Percentiles rank a stretch among this genome's conserved stretches.
phyloP scores from a whole-genome alignment of 2,329 filamentous ascomycete genomes.

The Diaporthe helianthi region DNA sequence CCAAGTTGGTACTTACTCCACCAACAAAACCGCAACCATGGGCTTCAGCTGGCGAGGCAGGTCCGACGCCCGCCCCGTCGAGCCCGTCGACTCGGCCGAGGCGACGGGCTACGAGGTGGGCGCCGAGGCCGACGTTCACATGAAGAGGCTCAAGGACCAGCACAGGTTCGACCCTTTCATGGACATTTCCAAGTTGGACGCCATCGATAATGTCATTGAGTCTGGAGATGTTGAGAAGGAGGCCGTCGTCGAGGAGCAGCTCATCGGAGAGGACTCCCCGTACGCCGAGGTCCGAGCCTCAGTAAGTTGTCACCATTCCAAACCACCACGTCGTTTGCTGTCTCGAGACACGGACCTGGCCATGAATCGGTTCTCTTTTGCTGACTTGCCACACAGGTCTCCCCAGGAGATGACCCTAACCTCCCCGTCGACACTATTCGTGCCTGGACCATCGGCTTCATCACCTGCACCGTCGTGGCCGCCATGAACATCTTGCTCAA shows the following conservation, averaged over 20 bases:
- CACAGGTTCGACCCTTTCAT: slow-evolving; percentile 21
- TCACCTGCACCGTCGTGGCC: neutral
- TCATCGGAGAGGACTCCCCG: slow-evolving; percentile 28
- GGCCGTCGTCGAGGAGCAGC: slow-evolving; percentile 19
- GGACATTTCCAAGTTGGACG: slow-evolving; percentile 18
- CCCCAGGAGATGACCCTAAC: slow-evolving; percentile 11
- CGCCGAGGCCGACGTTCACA: slow-evolving; percentile 12
- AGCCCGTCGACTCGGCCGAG: slow-evolving; percentile 23
- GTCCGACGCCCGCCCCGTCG: slow-evolving; percentile 14
- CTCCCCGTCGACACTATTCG: slow-evolving; percentile 23
- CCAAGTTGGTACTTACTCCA: too few species aligned
- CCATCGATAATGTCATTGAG: slow-evolving; percentile 13
- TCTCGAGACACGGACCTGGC: neutral
- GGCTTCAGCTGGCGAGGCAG: slow-evolving; percentile 22
- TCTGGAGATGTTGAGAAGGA: slow-evolving; percentile 15
- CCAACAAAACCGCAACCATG: neutral
- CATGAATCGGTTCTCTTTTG: neutral
- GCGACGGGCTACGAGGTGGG: slow-evolving; percentile 24
- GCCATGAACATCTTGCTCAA: slow-evolving; percentile 10
- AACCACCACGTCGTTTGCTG: neutral
- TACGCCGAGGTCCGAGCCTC: slow-evolving; percentile 31
- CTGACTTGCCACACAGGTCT: slow-evolving; percentile 14
- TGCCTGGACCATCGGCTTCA: neutral
- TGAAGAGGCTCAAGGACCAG: slow-evolving; percentile 25
- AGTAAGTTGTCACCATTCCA: neutral